Base-by-base conservation (phyloP, 1,284 basidiomycete species). In the Rugosomyces carneus region DNA sequence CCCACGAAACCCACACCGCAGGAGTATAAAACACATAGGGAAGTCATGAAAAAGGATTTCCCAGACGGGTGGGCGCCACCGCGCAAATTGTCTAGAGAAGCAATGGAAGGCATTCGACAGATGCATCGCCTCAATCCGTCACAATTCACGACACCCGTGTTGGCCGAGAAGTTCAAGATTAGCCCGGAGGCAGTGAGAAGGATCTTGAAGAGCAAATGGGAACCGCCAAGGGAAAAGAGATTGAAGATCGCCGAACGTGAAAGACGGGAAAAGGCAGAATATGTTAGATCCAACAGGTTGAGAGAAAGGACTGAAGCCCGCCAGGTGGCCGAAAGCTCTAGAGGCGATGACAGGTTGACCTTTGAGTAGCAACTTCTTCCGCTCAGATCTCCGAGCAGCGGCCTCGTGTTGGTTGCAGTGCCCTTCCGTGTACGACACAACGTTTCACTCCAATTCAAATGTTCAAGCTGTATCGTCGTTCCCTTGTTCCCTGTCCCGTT, bases 161-260 rank as follows among this genome's bases (percentile, higher is more conserved):
- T 96, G 13, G 81, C 89, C 16, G 74, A 84, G 48, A 79, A 80
- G 58, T 96, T 95, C 67, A 81, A 73, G 58, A 80, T 95, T 60
- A 89, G 84, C 58, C 81, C 86, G 37, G 93, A 96, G 69, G 91
- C 89, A 7, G 85, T 95, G 35, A 71, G 84, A 52, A 72, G 93
- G 53, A 91, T 96, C 50, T 66, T 95, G 58, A 84, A 80, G 67
- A 89, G 85, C 66, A 82, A 76, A 56, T 95, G 88, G 84, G 70
- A 76, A 59, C 85, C 86, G 35, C 69, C 74, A 48, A 69, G 67
- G 54, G 78, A 80, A 60, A 70, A 77, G 68, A 72, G 72, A 55
- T 69, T 64, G 37, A 70, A 69, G 56, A 50, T 85, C 55, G 68
- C 72, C 51, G 73, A 75, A 60, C 73, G 71, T 56, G 84, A 90